Conservation (phyloP, 2,329 filamentous ascomycete genomes). For the Trichoderma hamatum region DNA sequence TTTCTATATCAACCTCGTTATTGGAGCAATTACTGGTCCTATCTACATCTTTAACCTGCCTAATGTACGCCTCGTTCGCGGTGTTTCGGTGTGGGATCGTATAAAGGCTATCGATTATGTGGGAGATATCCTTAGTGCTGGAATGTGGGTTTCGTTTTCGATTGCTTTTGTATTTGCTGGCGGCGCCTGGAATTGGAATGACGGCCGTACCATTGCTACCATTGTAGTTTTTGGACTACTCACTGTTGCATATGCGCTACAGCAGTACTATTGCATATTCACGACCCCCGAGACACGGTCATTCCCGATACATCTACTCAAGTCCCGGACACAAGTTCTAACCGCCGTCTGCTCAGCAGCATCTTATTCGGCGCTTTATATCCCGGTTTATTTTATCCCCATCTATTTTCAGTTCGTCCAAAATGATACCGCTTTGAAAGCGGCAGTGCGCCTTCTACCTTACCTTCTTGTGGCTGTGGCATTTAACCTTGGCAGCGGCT, state of each 20-base stretch:
- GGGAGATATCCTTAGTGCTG: not conserved
- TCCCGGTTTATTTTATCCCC: constrained; percentile 26
- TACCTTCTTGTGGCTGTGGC: constrained; percentile 4
- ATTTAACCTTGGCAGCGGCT: constrained; percentile 7
- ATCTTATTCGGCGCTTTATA: constrained; percentile 20
- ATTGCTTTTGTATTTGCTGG: constrained; percentile 55
- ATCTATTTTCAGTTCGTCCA: not conserved
- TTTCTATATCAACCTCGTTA: constrained; percentile 58
- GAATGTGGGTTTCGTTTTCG: constrained; percentile 41
- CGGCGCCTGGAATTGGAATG: constrained; percentile 48
- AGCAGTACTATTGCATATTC: not conserved
- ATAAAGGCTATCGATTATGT: constrained; percentile 38
- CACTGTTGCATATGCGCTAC: not conserved
- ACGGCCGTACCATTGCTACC: constrained; percentile 46
- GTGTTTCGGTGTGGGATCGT: constrained; percentile 30
- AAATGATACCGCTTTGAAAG: constrained; percentile 18
- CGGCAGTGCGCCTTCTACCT: constrained; percentile 24
- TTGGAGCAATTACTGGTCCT: constrained; percentile 29
- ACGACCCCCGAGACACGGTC: not conserved
- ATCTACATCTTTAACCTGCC: not conserved
- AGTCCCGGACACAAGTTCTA: constrained; percentile 17
- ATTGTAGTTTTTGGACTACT: constrained; percentile 47
- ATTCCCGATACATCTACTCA: not conserved
- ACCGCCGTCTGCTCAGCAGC: constrained; percentile 18
- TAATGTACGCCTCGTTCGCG: not conserved